These are phyloP conservation scores for Rhizophagus sp. DNA, from an alignment of 192 early-diverging fungal genomes.

Conservation along the genomic window DNA sequence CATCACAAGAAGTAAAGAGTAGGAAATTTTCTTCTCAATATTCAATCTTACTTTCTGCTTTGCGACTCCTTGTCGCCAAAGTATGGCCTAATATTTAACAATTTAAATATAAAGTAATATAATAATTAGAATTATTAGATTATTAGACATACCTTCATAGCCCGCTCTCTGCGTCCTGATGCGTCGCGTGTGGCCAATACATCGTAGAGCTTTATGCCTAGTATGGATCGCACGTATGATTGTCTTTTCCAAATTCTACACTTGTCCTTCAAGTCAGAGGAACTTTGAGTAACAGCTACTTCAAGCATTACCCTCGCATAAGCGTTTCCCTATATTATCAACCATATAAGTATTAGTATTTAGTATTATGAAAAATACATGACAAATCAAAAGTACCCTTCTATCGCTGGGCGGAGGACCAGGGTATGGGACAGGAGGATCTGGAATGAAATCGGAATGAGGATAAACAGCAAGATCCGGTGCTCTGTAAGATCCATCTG, in stretches of 20 bases:
- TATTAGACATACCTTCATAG: constrained; percentile 20
- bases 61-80: constrained; percentile 21
- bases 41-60: constrained; percentile 19
- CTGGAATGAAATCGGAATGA: not conserved
- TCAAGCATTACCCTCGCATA: constrained; percentile 12
- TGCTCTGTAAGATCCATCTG: constrained; percentile 11
- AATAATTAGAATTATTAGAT: constrained; percentile 24
- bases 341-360: constrained; percentile 10
- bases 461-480: constrained; percentile 18
- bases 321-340: constrained; percentile 22
- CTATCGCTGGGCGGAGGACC: constrained; percentile 11
- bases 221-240: constrained; percentile 14
- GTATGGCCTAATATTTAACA: constrained; percentile 28
- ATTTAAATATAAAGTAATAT: constrained; percentile 4
- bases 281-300: not conserved
- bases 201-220: constrained; percentile 21
- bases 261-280: not conserved
- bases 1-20: not conserved
- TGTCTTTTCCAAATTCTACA: constrained; percentile 11
- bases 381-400: constrained; percentile 23
- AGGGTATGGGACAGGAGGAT: not conserved
- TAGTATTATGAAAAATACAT: constrained; percentile 11
- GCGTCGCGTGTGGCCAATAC: not conserved
- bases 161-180: not conserved
- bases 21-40: constrained; percentile 7